Evolutionary conservation across 192 early-diverging fungal genomes (phyloP).

Genomic region (Ramicandelaber brevisporus): DNA sequence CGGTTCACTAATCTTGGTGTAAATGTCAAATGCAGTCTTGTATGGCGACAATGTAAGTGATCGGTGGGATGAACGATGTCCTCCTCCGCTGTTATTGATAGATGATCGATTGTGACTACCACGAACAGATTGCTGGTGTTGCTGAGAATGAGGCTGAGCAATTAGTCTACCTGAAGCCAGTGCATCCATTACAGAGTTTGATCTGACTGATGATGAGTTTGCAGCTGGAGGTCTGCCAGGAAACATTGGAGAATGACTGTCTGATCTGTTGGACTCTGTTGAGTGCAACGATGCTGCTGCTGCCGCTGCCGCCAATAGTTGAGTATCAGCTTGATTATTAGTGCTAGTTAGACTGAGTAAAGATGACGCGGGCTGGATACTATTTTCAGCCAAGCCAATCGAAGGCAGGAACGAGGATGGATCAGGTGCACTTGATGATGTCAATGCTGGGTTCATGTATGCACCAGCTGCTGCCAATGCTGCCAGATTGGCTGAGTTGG

Average conservation of each 20-base stretch:
- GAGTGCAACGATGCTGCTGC: background rate
- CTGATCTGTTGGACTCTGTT: too few species aligned
- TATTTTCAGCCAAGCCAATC: background rate
- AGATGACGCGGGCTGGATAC: background rate
- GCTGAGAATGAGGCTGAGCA: slow-evolving; percentile 2
- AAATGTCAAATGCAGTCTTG: slow-evolving; percentile 31
- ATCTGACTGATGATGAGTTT: too few species aligned
- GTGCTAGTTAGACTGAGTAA: background rate
- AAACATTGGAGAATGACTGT: too few species aligned
- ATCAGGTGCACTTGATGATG: slow-evolving; percentile 6
- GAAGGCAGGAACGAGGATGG: background rate
- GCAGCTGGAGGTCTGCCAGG: too few species aligned
- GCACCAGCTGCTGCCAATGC: slow-evolving; percentile 2
- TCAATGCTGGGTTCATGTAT: slow-evolving; percentile 1
- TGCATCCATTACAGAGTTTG: too few species aligned
- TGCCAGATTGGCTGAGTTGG: background rate
- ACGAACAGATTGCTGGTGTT: too few species aligned
- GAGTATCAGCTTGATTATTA: background rate
- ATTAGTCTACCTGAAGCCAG: too few species aligned
- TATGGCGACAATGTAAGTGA: slow-evolving; percentile 9
- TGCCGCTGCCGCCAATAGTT: background rate
- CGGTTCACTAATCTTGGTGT: slow-evolving; percentile 50
- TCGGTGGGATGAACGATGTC: slow-evolving; percentile 6
- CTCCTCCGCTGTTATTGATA: slow-evolving; percentile 1
- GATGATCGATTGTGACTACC: background rate